Base-by-base conservation (phyloP, 1,284 basidiomycete genomes). In the Cryptococcus sp. region DNA sequence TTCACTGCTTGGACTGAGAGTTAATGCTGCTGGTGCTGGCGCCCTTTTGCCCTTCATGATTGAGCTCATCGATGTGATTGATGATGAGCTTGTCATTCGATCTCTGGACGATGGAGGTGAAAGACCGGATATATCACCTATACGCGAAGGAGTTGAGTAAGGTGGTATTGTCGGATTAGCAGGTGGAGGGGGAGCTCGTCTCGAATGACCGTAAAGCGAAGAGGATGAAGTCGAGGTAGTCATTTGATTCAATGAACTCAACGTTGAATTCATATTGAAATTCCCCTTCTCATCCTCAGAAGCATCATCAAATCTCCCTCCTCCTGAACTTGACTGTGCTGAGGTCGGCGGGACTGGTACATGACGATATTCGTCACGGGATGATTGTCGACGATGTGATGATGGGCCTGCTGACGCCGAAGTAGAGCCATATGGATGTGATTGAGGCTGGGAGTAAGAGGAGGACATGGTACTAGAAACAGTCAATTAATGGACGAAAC, bases 21-120 rank as follows among this genome's bases (percentile, higher is more conserved):
- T 65, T 31, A 72, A 53, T 6, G 68, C 69, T n/a, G 69, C 66
- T 4, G 70, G 70, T 7, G 69, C 70, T 5, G 70, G 68, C 7
- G 70, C 70, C 41, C 69, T 59, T 8, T 58, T 60, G 8, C 70
- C 67, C 30, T 61, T 49, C 46, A 64, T n/a, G 10, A 54, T 63
- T 8, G 61, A 62, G n/a, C 55, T 59, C 58, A 72, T 53, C 3
- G 53, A 50, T 1, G 33, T 52, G 4, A 60, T 47, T 7, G 55
- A 58, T 8, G 49, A 36, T 3, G 60, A 46, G 37, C 41, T 54
- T 23, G 54, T 50, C 6, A 54, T 36, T 45, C 45, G 45, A 37
- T 59, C 48, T 10, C 55, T 46, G 3, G 50, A 13, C 4, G 58
- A 46, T 10, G 48, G 35, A 6, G 8, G 38, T 41, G 38, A n/a